These are phyloP conservation scores for Francoa sonchifolia DNA, from an alignment of 441 rosid species.

Conservation along the genomic window DNA sequence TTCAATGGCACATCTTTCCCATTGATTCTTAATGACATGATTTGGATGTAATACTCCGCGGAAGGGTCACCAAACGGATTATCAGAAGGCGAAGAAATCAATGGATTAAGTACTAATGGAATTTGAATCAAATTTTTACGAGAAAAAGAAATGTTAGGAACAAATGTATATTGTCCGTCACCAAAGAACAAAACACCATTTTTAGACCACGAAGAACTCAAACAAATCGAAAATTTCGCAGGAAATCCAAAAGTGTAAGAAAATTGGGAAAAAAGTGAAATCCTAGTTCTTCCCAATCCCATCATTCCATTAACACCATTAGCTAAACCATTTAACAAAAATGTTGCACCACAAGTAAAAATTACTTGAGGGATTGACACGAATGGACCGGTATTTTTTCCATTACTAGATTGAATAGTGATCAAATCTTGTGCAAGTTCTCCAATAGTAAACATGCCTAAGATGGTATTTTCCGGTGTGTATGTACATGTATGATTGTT, in stretches of 20 bases:
- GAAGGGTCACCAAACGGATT: conserved; percentile 13
- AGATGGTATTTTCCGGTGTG: conserved; percentile 17
- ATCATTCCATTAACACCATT: conserved; percentile 12
- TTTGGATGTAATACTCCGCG: conserved; percentile 21
- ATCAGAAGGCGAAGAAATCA: conserved; percentile 14
- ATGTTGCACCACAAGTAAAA: conserved; percentile 20
- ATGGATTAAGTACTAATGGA: too few relatives aligned
- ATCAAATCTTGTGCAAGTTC: conserved; percentile 28
- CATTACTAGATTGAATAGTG: conserved; percentile 14
- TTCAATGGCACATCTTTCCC: conserved; percentile 11
- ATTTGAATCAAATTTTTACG: too few relatives aligned
- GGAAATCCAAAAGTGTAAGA: conserved; percentile 18
- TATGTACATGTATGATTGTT: conserved; percentile 36
- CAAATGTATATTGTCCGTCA: conserved; percentile 15
- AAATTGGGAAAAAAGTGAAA: conserved; percentile 22
- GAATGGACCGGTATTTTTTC: conserved; percentile 12
- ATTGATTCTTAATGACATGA: conserved; percentile 16
- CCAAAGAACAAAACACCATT: conserved; percentile 24
- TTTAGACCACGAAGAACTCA: neutral
- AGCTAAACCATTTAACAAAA: conserved; percentile 10
- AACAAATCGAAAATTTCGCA: conserved; percentile 18
- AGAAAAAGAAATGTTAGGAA: conserved; percentile 10
- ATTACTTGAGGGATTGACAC: conserved; percentile 14
- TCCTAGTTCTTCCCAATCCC: conserved; percentile 17
- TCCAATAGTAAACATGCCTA: conserved; percentile 11